Evolutionary conservation across 1,284 basidiomycete species (phyloP).

Genomic region (Blastosporella zonata): DNA sequence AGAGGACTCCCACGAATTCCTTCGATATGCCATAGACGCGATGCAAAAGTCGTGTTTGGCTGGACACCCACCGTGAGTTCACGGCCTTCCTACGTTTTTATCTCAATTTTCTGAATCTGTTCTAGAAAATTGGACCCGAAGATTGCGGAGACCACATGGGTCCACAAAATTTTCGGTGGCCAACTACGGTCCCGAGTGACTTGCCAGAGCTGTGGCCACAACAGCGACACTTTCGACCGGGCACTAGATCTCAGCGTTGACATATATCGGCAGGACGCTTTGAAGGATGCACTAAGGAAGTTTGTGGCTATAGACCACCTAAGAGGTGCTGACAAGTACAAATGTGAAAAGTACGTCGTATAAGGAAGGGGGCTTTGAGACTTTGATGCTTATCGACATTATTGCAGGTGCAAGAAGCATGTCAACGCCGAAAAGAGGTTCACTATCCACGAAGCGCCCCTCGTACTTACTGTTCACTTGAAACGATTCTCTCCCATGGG

Average conservation of each 20-base stretch:
- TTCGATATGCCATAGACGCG: constrained; percentile 92
- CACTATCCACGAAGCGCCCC: constrained; percentile 84
- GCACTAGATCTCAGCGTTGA: constrained; percentile 93
- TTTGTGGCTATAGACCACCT: constrained; percentile 85
- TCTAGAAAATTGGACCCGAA: constrained; percentile 77
- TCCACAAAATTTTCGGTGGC: constrained; percentile 94
- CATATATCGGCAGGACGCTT: constrained; percentile 60
- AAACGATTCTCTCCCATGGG: constrained; percentile 94
- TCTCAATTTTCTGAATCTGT: background rate
- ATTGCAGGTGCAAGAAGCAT: constrained; percentile 77
- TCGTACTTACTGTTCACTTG: constrained; percentile 93
- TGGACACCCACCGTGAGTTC: constrained; percentile 65
- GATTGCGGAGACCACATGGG: constrained; percentile 88
- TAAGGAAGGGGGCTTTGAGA: constrained; percentile 1
- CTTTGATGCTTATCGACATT: constrained; percentile 6
- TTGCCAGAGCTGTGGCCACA: constrained; percentile 81
- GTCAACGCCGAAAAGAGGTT: constrained; percentile 89
- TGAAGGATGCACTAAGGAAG: constrained; percentile 78
- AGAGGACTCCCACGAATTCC: constrained; percentile 98
- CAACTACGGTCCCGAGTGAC: constrained; percentile 89
- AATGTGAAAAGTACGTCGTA: constrained; percentile 89
- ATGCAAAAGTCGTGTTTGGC: constrained; percentile 84
- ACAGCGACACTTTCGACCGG: constrained; percentile 96
- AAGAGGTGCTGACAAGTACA: constrained; percentile 94
- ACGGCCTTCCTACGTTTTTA: background rate